phyloP scores from a whole-genome alignment of 306 rosid genomes.

The Hylodesmum podocarpum region DNA sequence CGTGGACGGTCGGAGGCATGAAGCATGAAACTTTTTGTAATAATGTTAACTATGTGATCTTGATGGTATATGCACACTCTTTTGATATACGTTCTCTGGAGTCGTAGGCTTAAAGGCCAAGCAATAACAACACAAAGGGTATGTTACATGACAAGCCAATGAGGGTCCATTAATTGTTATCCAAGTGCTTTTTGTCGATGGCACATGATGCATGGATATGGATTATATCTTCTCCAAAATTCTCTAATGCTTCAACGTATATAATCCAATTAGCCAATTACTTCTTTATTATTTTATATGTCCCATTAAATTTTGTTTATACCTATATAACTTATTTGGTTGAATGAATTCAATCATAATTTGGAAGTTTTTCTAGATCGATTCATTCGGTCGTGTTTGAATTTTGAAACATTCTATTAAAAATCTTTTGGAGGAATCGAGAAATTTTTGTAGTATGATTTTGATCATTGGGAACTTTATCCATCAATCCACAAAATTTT shows the following conservation, averaged over 20 bases:
- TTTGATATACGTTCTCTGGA: slow-evolving; percentile 24
- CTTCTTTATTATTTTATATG: background rate
- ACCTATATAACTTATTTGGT: background rate
- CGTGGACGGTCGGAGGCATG: slow-evolving; percentile 34
- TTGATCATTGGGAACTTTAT: background rate
- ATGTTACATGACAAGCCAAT: background rate
- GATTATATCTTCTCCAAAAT: slow-evolving; percentile 15
- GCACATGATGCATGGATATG: slow-evolving; percentile 19
- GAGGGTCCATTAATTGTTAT: slow-evolving; percentile 26
- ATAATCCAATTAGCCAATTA: background rate
- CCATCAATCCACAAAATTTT: background rate
- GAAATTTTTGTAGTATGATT: background rate
- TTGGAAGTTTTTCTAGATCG: background rate
- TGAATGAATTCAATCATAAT: background rate
- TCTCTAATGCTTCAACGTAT: slow-evolving; percentile 3
- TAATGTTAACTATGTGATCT: background rate
- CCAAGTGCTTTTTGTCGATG: background rate
- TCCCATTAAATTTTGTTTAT: background rate
- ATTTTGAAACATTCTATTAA: background rate
- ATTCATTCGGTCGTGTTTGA: background rate
- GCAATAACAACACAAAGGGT: slow-evolving; percentile 35
- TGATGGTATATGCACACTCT: slow-evolving; percentile 7
- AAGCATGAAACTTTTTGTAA: slow-evolving; percentile 14
- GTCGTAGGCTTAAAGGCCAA: slow-evolving; percentile 54
- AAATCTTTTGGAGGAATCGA: background rate